Conservation (phyloP, 192 early-diverging fungal genomes). For the Backusella mclennaniae region DNA sequence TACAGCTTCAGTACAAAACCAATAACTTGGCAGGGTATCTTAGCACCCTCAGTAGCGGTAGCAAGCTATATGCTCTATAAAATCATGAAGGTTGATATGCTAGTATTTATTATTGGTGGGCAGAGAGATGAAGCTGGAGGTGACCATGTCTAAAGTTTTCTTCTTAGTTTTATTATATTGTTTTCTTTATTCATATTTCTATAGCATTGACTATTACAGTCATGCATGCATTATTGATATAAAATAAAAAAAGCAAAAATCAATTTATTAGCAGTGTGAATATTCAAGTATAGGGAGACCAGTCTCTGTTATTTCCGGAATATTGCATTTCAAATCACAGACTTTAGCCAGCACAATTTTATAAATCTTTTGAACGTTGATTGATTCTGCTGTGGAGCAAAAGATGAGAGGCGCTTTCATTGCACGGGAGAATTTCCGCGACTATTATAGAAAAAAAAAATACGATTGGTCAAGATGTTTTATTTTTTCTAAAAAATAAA, state of each 20-base stretch:
- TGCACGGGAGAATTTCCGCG: constrained; percentile 85
- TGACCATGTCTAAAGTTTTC: neutral
- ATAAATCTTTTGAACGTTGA: constrained; percentile 97
- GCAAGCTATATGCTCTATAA: too few relatives aligned
- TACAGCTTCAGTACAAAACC: too few relatives aligned
- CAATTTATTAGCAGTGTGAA: constrained; percentile 22
- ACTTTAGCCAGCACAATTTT: constrained; percentile 93
- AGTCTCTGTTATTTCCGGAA: constrained; percentile 87
- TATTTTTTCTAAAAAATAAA: too few relatives aligned
- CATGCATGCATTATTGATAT: neutral
- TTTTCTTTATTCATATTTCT: neutral
- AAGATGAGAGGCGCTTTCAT: constrained; percentile 95
- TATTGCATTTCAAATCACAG: constrained; percentile 91
- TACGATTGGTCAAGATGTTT: neutral
- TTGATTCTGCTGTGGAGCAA: constrained; percentile 90
- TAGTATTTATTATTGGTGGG: too few relatives aligned
- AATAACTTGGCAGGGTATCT: too few relatives aligned
- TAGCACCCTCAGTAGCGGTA: too few relatives aligned
- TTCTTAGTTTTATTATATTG: neutral
- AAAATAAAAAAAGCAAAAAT: neutral
- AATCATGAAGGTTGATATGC: too few relatives aligned
- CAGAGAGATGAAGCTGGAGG: too few relatives aligned
- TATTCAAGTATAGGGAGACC: constrained; percentile 94
- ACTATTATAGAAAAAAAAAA: constrained; percentile 39
- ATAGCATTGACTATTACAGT: neutral